Evolutionary conservation across 164 flowering plant genomes (phyloP).

Genomic region (Annona cherimola): DNA sequence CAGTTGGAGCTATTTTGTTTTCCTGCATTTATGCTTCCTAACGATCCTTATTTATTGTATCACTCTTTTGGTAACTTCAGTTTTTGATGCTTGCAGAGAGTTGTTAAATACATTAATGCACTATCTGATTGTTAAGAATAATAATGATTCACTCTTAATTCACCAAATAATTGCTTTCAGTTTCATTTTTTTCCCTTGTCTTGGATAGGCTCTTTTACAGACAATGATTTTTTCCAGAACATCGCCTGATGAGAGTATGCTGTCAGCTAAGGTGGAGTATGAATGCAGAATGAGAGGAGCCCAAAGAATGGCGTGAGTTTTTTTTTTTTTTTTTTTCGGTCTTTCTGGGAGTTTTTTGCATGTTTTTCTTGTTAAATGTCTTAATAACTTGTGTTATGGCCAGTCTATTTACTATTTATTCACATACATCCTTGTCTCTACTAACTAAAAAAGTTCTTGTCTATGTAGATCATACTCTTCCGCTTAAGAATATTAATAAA

Average conservation of each 20-base stretch:
- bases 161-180: neutral
- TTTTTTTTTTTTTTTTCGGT: constrained; percentile 4
- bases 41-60: neutral
- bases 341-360: neutral
- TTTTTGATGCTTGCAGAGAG: neutral
- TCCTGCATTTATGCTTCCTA: neutral
- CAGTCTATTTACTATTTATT: neutral
- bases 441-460: too few relatives aligned
- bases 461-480: too few relatives aligned
- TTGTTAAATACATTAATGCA: neutral
- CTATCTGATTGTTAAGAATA: neutral
- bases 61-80: neutral
- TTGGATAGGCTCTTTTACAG: constrained; percentile 71
- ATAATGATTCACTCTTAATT: neutral
- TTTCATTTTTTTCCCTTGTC: constrained; percentile 3
- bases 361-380: neutral
- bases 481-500: too few relatives aligned
- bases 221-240: constrained; percentile 77
- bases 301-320: constrained; percentile 92
- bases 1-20: neutral
- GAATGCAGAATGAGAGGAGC: constrained; percentile 96
- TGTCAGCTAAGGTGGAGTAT: constrained; percentile 84
- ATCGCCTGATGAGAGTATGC: constrained; percentile 61
- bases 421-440: neutral
- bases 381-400: neutral